These are phyloP conservation scores for Cardamine resedifolia DNA, from an alignment of 345 rosid species.

Conservation along the genomic window DNA sequence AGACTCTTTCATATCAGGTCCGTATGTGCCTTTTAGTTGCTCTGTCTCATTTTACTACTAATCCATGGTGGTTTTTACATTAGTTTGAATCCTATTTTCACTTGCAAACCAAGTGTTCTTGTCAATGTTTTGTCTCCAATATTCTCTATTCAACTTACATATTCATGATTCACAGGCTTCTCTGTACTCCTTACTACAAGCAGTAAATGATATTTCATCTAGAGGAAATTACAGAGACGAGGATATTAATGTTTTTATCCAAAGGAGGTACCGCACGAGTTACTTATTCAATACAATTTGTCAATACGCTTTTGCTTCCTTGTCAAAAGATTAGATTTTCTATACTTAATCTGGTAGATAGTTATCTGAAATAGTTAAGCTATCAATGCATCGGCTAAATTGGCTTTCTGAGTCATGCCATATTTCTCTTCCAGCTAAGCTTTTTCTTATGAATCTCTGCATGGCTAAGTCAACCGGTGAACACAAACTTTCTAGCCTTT, in stretches of 20 bases:
- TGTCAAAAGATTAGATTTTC: background rate
- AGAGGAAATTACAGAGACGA: constrained; percentile 76
- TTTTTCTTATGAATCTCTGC: background rate
- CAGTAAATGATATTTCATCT: constrained; percentile 80
- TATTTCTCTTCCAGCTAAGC: background rate
- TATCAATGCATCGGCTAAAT: background rate
- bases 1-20: constrained; percentile 91
- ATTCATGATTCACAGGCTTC: constrained; percentile 67
- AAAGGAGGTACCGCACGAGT: constrained; percentile 60
- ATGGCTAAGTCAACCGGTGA: constrained; percentile 9
- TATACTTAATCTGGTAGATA: background rate
- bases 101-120: background rate
- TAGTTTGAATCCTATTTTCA: background rate
- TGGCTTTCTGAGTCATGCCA: constrained; percentile 14
- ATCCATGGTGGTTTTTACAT: background rate
- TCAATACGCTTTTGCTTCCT: background rate
- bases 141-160: constrained; percentile 31
- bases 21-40: background rate
- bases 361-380: constrained; percentile 2
- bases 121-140: constrained; percentile 10
- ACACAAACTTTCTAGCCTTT: constrained; percentile 6
- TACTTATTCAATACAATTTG: constrained; percentile 23
- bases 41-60: background rate
- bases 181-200: constrained; percentile 79
- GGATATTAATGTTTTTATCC: constrained; percentile 71